Evolutionary conservation across 2,329 filamentous ascomycete genomes (phyloP), one percentile per base, ranked within the genome.

Genomic region (Aspergillus pseudonomiae): DNA sequence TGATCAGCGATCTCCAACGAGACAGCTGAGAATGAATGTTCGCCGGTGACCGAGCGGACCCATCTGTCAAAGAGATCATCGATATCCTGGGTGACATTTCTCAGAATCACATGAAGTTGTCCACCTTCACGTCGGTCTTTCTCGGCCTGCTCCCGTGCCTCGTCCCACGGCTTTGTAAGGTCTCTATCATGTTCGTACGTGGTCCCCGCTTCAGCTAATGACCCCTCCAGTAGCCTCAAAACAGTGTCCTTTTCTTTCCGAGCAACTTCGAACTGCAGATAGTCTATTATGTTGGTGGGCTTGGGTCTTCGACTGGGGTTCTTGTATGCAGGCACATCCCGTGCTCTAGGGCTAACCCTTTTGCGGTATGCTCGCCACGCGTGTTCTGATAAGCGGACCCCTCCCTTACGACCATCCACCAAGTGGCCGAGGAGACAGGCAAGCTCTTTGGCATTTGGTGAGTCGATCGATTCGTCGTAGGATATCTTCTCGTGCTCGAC

Each of bases 401-500:
- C 82, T 3, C 75, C 74, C 63, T 84, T 84, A 14, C 74, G 75
- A 32, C 77, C 75, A 62, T 84, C 82, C 0, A 83, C 81, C 6
- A 84, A 73, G 63, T 81, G 76, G 14, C 81, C 78, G 5, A 83
- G 73, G 1, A 84, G 74, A 57, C 72, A 71, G 7, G 78, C 77
- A 7, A 84, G 70, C 34, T 75, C 75, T 36, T 78, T 73, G 2
- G 80, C 78, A 1, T 68, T 68, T 0, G 61, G 28, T 14, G 71
- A 73, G 41, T 73, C 66, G 21, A 83, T 75, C 1, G 74, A 76
- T 45, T 84, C 83, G 57, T 85, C 84, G 63, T 89, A 89, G 0
- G 80, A 79, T 0, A 84, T 70, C 28, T 78, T 81, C 57, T 86
- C 83, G 54, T 84, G 80, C 46, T 82, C 79, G 1, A 76, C 73